phyloP scores from a whole-genome alignment of 2,329 filamentous ascomycete species.

The Fusarium udum region DNA sequence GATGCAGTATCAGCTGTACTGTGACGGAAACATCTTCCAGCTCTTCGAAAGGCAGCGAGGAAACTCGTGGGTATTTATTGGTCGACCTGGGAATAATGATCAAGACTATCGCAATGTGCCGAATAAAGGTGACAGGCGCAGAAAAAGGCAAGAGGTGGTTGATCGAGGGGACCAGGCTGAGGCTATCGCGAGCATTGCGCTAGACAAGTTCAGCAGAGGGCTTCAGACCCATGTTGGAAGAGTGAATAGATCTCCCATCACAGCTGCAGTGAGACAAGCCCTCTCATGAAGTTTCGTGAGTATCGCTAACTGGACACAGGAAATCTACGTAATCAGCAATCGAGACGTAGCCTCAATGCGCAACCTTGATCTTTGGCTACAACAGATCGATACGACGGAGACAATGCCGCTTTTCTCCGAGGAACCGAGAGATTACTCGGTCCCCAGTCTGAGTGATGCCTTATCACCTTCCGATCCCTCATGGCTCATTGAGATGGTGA shows the following conservation, averaged over 20 bases:
- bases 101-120: not conserved
- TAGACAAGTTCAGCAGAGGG: not conserved
- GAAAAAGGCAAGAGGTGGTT: not conserved
- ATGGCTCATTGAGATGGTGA: not conserved
- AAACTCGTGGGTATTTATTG: not conserved
- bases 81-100: not conserved
- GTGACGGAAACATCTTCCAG: not conserved
- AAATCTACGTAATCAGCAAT: constrained; percentile 3
- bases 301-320: not conserved
- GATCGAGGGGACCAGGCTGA: not conserved
- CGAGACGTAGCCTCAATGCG: not conserved
- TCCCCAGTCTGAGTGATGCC: rapidly evolving
- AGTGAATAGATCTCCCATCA: not conserved
- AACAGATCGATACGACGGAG: not conserved
- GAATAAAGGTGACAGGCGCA: not conserved
- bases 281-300: rapidly evolving
- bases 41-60: not conserved
- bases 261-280: not conserved
- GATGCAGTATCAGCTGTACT: not conserved
- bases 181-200: not conserved
- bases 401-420: not conserved
- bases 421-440: not conserved
- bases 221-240: not conserved
- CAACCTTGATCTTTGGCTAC: not conserved
- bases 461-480: not conserved